phyloP scores from a whole-genome alignment of 2,329 filamentous ascomycete genomes.

The Paecilomyces niveus region DNA sequence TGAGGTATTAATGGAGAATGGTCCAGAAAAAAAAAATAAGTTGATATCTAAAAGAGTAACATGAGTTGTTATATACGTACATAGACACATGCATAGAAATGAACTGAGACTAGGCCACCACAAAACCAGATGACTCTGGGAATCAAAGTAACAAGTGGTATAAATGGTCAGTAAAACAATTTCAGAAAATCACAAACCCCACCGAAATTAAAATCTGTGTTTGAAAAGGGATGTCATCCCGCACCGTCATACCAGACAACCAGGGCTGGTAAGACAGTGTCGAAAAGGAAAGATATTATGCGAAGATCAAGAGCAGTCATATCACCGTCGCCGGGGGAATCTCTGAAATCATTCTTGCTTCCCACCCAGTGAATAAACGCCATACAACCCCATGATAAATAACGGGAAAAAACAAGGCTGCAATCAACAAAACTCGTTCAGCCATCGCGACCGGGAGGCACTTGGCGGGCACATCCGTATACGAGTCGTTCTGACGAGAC shows the following conservation, averaged over 20 bases:
- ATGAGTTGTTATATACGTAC: not conserved
- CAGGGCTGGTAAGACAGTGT: not conserved
- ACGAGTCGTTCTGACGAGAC: not conserved
- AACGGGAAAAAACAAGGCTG: not conserved
- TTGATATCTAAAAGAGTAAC: no score
- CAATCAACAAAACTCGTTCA: conserved; percentile 1
- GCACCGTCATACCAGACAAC: not conserved
- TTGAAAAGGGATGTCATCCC: not conserved
- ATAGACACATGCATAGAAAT: not conserved
- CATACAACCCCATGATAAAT: not conserved
- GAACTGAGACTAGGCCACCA: not conserved
- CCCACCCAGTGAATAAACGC: conserved; percentile 2
- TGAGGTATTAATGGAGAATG: not conserved
- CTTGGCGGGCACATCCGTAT: conserved; percentile 4
- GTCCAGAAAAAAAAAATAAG: conserved; percentile 2
- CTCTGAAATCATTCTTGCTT: not conserved
- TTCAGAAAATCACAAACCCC: not conserved
- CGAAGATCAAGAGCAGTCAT: not conserved
- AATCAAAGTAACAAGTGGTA: not conserved
- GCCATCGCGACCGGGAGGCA: conserved; percentile 1
- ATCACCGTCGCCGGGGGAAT: not conserved
- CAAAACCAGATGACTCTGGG: not conserved
- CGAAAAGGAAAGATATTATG: not conserved
- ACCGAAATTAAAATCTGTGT: not conserved
- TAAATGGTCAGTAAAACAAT: not conserved